These are phyloP conservation scores for Colletotrichum sp. DNA, from an alignment of 2,329 filamentous ascomycete species.

Conservation along the genomic window DNA sequence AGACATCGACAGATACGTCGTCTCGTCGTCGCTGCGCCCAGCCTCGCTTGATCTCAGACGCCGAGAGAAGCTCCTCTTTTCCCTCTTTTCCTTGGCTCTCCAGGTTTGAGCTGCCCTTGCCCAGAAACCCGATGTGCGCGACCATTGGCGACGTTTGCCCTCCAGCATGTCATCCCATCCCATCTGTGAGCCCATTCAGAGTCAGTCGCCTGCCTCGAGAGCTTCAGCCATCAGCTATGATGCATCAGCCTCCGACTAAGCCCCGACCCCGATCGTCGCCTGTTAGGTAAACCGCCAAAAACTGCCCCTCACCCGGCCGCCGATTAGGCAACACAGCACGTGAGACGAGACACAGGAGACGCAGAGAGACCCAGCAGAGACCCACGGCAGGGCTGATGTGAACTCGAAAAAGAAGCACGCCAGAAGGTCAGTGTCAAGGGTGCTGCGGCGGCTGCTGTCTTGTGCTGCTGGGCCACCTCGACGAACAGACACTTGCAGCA, in stretches of 20 bases:
- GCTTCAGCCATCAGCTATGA: background rate
- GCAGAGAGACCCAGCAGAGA: background rate
- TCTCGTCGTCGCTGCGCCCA: background rate
- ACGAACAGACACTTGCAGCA: background rate
- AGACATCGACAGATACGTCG: background rate
- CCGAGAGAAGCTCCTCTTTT: constrained; percentile 5
- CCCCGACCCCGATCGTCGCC: constrained; percentile 5
- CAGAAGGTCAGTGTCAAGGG: background rate
- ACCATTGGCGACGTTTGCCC: constrained; percentile 15
- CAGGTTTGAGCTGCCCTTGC: constrained; percentile 9
- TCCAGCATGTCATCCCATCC: constrained; percentile 8
- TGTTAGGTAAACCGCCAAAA: background rate
- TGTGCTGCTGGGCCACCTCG: background rate
- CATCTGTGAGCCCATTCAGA: constrained; percentile 13
- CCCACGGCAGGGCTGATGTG: background rate
- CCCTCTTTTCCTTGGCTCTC: background rate
- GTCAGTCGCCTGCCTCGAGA: background rate
- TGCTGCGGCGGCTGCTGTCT: background rate
- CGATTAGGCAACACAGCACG: background rate
- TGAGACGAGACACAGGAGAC: background rate
- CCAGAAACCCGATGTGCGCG: constrained; percentile 10
- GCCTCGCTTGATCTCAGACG: constrained; percentile 7
- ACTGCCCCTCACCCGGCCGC: background rate
- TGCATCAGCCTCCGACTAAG: constrained; percentile 1
- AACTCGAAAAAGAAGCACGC: background rate